Evolutionary conservation across 257 asterid species (phyloP).

Genomic region (Rhazya stricta): DNA sequence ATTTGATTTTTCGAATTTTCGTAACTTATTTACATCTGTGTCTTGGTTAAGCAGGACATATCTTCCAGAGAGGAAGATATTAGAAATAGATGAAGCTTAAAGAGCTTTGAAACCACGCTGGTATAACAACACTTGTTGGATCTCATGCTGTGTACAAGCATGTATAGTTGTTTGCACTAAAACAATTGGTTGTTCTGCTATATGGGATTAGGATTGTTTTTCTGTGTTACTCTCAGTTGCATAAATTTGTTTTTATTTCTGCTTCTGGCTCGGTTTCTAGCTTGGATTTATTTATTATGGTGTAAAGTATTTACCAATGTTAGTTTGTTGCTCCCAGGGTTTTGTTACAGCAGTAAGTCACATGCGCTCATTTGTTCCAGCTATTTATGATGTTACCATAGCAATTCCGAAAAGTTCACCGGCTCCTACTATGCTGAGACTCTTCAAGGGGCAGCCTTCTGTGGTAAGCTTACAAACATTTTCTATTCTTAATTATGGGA

Average conservation of each 20-base stretch:
- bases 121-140: neutral
- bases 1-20: neutral
- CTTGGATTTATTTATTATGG: neutral
- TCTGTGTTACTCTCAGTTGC: neutral
- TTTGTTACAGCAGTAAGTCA: slow-evolving; percentile 86
- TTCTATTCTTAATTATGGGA: neutral
- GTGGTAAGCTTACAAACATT: slow-evolving; percentile 52
- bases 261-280: neutral
- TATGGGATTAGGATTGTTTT: neutral
- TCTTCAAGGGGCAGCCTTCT: slow-evolving; percentile 80
- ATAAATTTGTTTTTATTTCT: neutral
- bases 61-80: neutral
- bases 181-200: slow-evolving; percentile 6
- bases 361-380: slow-evolving; percentile 91
- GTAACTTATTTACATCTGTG: neutral
- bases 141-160: neutral
- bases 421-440: slow-evolving; percentile 88
- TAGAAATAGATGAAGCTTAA: neutral
- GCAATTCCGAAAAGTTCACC: slow-evolving; percentile 77
- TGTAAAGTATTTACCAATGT: slow-evolving; percentile 10
- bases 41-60: neutral
- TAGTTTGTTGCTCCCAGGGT: slow-evolving; percentile 53
- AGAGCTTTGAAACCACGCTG: neutral
- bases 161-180: neutral
- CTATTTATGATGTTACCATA: slow-evolving; percentile 82